These are phyloP conservation scores for Pleurotus salmoneostramineus DNA, from an alignment of 768 basidiomycete species.

Conservation along the genomic window DNA sequence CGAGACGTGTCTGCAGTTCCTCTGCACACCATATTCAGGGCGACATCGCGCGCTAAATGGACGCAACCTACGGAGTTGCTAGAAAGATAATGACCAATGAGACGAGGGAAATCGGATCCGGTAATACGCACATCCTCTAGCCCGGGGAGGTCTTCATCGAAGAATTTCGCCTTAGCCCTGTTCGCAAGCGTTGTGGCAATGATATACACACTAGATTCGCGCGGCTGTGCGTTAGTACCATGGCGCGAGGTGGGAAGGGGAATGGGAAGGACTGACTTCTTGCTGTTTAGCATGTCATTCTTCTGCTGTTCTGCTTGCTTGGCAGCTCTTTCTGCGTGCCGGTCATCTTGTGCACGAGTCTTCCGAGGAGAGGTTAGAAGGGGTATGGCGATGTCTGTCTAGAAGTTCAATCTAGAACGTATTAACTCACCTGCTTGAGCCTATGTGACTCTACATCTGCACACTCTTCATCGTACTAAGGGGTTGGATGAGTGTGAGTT, in stretches of 20 bases:
- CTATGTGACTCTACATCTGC: constrained; percentile 65
- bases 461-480: constrained; percentile 79
- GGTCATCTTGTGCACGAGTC: constrained; percentile 69
- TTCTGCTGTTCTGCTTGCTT: constrained; percentile 76
- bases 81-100: constrained; percentile 7
- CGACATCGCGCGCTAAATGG: constrained; percentile 5
- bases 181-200: constrained; percentile 72
- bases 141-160: constrained; percentile 59
- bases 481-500: constrained; percentile 3
- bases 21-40: constrained; percentile 36
- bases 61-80: constrained; percentile 66
- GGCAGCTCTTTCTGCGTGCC: constrained; percentile 68
- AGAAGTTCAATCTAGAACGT: constrained; percentile 7
- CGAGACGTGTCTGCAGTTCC: constrained; percentile 62
- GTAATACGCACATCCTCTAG: constrained; percentile 63
- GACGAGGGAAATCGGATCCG: constrained; percentile 7
- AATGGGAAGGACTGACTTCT: constrained; percentile 52
- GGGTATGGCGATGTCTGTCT: constrained; percentile 3
- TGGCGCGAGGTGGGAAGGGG: not conserved
- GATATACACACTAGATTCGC: constrained; percentile 52
- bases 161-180: constrained; percentile 65
- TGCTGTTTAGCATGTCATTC: constrained; percentile 74
- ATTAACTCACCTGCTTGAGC: constrained; percentile 66
- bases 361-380: constrained; percentile 20
- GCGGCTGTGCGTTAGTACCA: not conserved